Conservation (phyloP, 1,284 basidiomycete genomes). For the Puccinia triticina region DNA sequence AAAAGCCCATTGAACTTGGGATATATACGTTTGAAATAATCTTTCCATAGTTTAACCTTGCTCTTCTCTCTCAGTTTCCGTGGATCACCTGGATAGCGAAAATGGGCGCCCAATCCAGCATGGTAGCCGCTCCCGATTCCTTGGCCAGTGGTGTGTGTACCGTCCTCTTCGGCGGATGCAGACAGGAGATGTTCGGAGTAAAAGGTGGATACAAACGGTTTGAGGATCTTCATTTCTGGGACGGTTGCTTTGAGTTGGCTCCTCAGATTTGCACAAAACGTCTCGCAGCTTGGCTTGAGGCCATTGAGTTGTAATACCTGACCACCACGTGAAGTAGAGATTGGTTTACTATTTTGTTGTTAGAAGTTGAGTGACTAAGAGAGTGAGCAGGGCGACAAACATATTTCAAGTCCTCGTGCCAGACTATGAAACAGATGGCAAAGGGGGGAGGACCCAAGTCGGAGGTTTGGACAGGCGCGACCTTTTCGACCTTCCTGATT, state of each 20-base stretch:
- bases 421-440: conserved; percentile 87
- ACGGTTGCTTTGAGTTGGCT: conserved; percentile 83
- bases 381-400: conserved; percentile 64
- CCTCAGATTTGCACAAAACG: conserved; percentile 85
- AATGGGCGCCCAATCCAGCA: conserved; percentile 68
- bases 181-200: conserved; percentile 88
- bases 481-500: conserved; percentile 87
- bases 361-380: not conserved
- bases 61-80: conserved; percentile 83
- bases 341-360: too few species aligned
- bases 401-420: conserved; percentile 87
- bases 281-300: conserved; percentile 89
- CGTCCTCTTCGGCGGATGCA: conserved; percentile 61
- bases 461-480: conserved; percentile 69
- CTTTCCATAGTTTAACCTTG: conserved; percentile 95
- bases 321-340: not conserved
- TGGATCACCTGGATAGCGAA: conserved; percentile 60
- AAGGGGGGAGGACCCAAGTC: conserved; percentile 78
- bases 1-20: too few species aligned
- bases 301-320: conserved; percentile 95
- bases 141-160: conserved; percentile 52
- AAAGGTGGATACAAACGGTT: conserved; percentile 85
- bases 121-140: conserved; percentile 66
- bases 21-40: conserved; percentile 75
- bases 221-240: conserved; percentile 90